phyloP scores from a whole-genome alignment of 495 filamentous ascomycete species.

The Amniculicola lignicola region DNA sequence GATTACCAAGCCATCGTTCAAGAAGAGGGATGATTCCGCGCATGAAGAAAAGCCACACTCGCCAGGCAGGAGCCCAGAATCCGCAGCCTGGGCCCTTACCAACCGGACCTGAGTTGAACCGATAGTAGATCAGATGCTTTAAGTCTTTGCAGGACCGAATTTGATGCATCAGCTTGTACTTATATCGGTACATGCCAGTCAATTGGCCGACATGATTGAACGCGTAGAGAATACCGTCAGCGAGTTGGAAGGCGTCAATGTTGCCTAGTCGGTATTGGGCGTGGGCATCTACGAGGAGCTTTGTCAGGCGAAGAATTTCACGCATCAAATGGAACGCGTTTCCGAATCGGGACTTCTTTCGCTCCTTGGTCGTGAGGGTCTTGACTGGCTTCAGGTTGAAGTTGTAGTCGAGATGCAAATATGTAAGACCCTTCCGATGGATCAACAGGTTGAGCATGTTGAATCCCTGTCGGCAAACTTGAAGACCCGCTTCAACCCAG shows the following conservation, averaged over 20 bases:
- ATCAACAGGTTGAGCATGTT: constrained; percentile 99
- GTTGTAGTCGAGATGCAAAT: constrained; percentile 98
- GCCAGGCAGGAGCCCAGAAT: constrained; percentile 99
- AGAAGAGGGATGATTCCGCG: constrained; percentile 94
- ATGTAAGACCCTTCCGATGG: constrained; percentile 97
- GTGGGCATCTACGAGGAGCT: constrained; percentile 97
- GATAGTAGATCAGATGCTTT: constrained; percentile 99
- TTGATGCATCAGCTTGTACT: constrained; percentile 99
- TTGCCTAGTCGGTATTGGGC: constrained; percentile 98
- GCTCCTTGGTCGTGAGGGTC: constrained; percentile 97
- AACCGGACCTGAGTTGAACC: constrained; percentile 96
- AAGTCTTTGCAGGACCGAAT: constrained; percentile 98
- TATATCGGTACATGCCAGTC: constrained; percentile 99
- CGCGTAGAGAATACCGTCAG: constrained; percentile 96
- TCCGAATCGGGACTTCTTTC: constrained; percentile 99
- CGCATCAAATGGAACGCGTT: constrained; percentile 99
- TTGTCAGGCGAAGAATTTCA: constrained; percentile 95
- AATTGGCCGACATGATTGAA: constrained; percentile 99
- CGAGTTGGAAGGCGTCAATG: constrained; percentile 98
- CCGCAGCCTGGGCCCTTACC: constrained; percentile 98
- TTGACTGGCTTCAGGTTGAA: constrained; percentile 99
- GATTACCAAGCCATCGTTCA: constrained; percentile 95
- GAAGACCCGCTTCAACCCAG: constrained; percentile 98
- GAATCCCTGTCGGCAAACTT: constrained; percentile 97
- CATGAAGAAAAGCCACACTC: constrained; percentile 99